Conservation (phyloP, 139 green algal species). For the Chlamydomonas sp. region DNA sequence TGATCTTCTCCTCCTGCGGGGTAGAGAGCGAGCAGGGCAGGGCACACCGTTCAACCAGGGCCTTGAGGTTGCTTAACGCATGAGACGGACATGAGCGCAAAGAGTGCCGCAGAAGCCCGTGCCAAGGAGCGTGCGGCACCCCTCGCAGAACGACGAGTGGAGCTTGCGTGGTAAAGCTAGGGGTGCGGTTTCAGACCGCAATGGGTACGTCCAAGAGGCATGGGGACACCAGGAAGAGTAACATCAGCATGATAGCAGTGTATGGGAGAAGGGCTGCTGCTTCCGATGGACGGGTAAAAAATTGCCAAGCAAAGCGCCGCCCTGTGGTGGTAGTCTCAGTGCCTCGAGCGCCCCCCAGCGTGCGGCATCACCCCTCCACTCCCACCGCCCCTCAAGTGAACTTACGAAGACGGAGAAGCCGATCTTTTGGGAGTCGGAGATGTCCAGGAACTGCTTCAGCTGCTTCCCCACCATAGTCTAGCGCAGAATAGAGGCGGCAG, state of each 20-base stretch:
- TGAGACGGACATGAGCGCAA: too few relatives aligned
- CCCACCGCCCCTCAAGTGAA: not conserved
- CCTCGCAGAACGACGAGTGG: too few relatives aligned
- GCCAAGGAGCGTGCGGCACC: too few relatives aligned
- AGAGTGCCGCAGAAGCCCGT: too few relatives aligned
- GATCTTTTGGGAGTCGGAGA: constrained; percentile 80
- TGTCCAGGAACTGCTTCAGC: constrained; percentile 92
- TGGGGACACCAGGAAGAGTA: too few relatives aligned
- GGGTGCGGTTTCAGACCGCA: too few relatives aligned
- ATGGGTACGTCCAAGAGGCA: too few relatives aligned
- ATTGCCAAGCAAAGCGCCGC: too few relatives aligned
- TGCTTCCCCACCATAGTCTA: constrained; percentile 86
- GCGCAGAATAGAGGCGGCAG: not conserved
- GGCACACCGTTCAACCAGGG: not conserved
- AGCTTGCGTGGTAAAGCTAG: too few relatives aligned
- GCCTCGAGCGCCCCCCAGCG: not conserved
- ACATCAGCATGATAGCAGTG: too few relatives aligned
- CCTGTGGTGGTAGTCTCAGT: not conserved
- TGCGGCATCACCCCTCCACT: not conserved
- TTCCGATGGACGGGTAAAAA: too few relatives aligned
- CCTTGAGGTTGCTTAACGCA: not conserved
- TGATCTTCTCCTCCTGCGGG: constrained; percentile 80
- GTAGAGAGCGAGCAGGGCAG: not conserved
- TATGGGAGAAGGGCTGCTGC: too few relatives aligned
- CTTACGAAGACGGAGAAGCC: constrained; percentile 91